Conservation (phyloP, 176 grass and related monocot species). For the Musa acuminata region DNA sequence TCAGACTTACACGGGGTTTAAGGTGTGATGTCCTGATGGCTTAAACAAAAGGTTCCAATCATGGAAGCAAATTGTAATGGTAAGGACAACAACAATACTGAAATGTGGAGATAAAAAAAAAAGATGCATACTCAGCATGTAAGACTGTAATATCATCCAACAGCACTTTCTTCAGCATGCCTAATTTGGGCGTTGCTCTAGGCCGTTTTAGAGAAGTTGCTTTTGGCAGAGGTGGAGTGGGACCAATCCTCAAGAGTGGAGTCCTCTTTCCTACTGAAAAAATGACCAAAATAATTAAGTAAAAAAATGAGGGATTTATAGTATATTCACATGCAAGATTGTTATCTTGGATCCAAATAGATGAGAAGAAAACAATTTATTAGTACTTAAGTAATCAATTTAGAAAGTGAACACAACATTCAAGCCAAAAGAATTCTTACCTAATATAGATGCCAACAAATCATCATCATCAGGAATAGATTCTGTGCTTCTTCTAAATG, state of each 20-base stretch:
- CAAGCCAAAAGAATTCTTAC: constrained; percentile 30
- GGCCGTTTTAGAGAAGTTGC: constrained; percentile 60
- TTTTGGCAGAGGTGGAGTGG: constrained; percentile 43
- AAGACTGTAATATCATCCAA: constrained; percentile 89
- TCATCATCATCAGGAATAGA: constrained; percentile 69
- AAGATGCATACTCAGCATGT: constrained; percentile 87
- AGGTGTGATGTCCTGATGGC: too few relatives aligned
- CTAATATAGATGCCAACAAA: constrained; percentile 88
- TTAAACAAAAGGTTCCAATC: too few relatives aligned
- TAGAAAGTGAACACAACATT: not conserved
- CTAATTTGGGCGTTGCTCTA: constrained; percentile 41
- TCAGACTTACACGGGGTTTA: too few relatives aligned
- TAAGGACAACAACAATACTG: too few relatives aligned
- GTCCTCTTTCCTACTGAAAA: constrained; percentile 66
- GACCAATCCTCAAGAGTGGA: constrained; percentile 54
- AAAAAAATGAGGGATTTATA: not conserved
- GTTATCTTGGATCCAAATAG: not conserved
- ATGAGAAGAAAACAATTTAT: not conserved
- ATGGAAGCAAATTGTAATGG: too few relatives aligned
- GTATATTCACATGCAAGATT: not conserved
- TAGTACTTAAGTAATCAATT: too few relatives aligned
- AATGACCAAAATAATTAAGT: constrained; percentile 29
- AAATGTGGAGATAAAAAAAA: not conserved
- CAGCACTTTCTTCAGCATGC: constrained; percentile 63
- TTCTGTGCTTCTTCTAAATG: constrained; percentile 48